These are phyloP conservation scores for Umbelopsis vinacea DNA, from an alignment of 192 early-diverging fungal species.

Conservation along the genomic window DNA sequence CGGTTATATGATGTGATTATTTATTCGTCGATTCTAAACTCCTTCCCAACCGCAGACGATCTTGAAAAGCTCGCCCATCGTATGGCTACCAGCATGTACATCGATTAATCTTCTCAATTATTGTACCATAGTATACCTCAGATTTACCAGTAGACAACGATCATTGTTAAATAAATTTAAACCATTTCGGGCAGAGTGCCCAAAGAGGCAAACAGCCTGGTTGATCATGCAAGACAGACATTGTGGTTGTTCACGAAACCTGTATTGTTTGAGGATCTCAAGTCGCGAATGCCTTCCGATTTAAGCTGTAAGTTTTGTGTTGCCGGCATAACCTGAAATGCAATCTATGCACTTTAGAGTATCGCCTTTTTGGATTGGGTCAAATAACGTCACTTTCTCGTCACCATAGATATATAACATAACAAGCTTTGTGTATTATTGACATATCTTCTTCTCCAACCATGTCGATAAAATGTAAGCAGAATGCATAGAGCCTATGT, in stretches of 20 bases:
- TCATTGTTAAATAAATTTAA: background rate
- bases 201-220: too few relatives aligned
- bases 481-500: background rate
- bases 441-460: background rate
- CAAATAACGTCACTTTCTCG: constrained; percentile 3
- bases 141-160: background rate
- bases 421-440: background rate
- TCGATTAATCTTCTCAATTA: constrained; percentile 17
- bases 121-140: constrained; percentile 4
- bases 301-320: too few relatives aligned
- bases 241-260: too few relatives aligned
- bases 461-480: constrained; percentile 21
- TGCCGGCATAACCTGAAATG: too few relatives aligned
- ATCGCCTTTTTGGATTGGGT: too few relatives aligned
- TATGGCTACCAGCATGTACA: constrained; percentile 11
- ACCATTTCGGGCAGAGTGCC: too few relatives aligned
- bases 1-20: too few relatives aligned
- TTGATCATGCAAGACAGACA: too few relatives aligned
- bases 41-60: background rate
- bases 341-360: too few relatives aligned
- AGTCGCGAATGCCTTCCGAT: too few relatives aligned
- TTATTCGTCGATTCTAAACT: background rate
- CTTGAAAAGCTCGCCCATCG: constrained; percentile 14
- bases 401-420: background rate
- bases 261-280: too few relatives aligned